Evolutionary conservation across 2,329 filamentous ascomycete genomes (phyloP), one percentile per base, ranked within the genome.

Genomic region (Gremmenia infestans): DNA sequence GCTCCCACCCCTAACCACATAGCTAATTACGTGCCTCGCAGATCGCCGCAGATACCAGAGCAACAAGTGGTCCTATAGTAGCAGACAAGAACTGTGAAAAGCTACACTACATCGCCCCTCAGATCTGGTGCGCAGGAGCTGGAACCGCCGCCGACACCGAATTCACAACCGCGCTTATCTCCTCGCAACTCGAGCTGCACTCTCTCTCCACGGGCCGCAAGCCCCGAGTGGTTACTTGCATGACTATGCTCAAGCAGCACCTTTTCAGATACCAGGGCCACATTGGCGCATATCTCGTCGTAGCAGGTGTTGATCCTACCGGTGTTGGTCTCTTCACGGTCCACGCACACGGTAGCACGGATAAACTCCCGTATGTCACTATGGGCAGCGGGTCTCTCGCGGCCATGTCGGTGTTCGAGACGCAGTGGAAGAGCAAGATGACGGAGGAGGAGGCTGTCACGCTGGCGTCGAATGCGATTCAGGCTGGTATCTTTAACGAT

Each of bases 1-100:
- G 40, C 47, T 49, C 52, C 46, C 23, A 46, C 17, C 25, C 12
- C 22, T 12, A 50, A 50, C 19, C 28, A 47, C 11, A 46, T 58
- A 61, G 57, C 62, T 66, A 58, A 61, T 47, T 56, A 53, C 52
- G 48, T 39, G 9, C 61, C 57, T 36, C 40, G 53, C 67, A 92
- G 88, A 97, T 99, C 75, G 94, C 94, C 62, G 94, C 94, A 78
- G 94, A 99, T 77, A 99, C 94, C 64, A 86, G 94, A 83, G 94
- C 94, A 62, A 99, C 94, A 48, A 95, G 89, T 63, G 94, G 94
- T 37, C 92, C 94, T 65, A 99, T 99, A 76, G 94, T 99, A 67
- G 95, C 95, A 75, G 94, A 99, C 84, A 99, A 99, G 90, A 99
- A 99, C 83, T 97, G 94, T 80, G 93, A 99, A 79, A 99, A 99